Evolutionary conservation across 2,329 filamentous ascomycete genomes (phyloP).

Genomic region (Colletotrichum sp.): DNA sequence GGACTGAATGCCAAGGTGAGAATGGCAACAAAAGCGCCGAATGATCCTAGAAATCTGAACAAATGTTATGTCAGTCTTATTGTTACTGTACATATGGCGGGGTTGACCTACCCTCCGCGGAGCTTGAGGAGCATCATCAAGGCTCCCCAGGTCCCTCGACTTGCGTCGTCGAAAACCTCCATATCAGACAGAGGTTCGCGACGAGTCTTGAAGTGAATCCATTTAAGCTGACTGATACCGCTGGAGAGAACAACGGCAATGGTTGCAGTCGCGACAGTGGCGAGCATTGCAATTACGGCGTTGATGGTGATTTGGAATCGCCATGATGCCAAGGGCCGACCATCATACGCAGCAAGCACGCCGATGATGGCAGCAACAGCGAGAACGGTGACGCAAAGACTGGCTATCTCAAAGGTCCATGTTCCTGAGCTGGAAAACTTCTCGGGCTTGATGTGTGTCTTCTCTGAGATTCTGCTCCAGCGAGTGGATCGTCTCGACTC

Average conservation of each 20-base stretch:
- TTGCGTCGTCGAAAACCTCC: constrained; percentile 37
- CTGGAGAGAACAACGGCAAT: constrained; percentile 34
- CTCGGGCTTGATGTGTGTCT: not conserved
- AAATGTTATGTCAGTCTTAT: not conserved
- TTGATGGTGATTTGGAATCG: constrained; percentile 36
- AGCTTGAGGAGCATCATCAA: constrained; percentile 28
- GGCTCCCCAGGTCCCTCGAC: constrained; percentile 33
- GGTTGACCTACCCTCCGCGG: constrained; percentile 31
- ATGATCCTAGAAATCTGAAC: constrained; percentile 29
- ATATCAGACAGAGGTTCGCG: constrained; percentile 33
- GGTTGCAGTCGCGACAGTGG: constrained; percentile 31
- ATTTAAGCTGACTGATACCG: constrained; percentile 36
- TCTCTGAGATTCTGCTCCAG: constrained; percentile 13
- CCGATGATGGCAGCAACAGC: constrained; percentile 33
- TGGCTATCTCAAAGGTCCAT: constrained; percentile 32
- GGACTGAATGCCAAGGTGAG: constrained; percentile 32
- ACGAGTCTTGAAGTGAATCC: constrained; percentile 34
- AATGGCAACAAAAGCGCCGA: constrained; percentile 31
- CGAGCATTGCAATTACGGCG: constrained; percentile 34
- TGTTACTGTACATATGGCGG: not conserved
- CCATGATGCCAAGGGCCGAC: constrained; percentile 31
- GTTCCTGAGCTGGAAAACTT: constrained; percentile 23
- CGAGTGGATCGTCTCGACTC: constrained; percentile 4
- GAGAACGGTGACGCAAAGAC: constrained; percentile 27
- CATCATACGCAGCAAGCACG: constrained; percentile 32